Evolutionary conservation across 2,329 filamentous ascomycete genomes (phyloP).

Genomic region (Sporothrix brunneoviolacea): DNA sequence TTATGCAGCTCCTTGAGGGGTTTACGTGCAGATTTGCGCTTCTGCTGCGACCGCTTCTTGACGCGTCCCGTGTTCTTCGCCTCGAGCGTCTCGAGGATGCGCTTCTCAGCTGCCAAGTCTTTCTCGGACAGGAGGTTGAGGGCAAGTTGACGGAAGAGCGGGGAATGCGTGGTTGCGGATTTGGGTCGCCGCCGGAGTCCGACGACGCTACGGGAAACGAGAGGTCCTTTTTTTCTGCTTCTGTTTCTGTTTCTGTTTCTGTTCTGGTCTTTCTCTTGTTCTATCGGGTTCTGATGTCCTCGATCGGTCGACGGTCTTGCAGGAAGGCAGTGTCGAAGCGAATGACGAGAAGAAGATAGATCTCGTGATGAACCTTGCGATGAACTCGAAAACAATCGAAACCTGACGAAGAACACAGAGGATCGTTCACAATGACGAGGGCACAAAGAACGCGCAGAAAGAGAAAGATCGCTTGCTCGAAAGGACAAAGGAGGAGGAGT

Average conservation of each 20-base stretch:
- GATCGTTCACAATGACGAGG: too few species aligned
- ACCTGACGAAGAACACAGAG: background rate
- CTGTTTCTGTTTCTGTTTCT: background rate
- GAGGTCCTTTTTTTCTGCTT: background rate
- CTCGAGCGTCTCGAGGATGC: slow-evolving; percentile 11
- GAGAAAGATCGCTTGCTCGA: background rate
- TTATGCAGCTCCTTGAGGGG: slow-evolving; percentile 20
- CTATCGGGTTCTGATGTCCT: too few species aligned
- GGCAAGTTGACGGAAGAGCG: slow-evolving; percentile 57
- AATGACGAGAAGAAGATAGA: too few species aligned
- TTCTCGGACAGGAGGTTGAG: slow-evolving; percentile 35
- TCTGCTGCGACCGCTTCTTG: slow-evolving; percentile 19
- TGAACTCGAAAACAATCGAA: too few species aligned
- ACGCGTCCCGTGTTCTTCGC: slow-evolving; percentile 18
- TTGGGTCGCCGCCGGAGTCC: slow-evolving; percentile 19
- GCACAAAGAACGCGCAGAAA: background rate
- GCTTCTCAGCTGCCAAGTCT: slow-evolving; percentile 12
- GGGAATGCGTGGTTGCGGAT: slow-evolving; percentile 64
- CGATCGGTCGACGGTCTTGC: too few species aligned
- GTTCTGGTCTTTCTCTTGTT: background rate
- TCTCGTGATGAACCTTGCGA: too few species aligned
- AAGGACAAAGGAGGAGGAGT: background rate
- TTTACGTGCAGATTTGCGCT: slow-evolving; percentile 21
- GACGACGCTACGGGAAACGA: slow-evolving; percentile 12
- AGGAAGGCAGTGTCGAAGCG: too few species aligned